phyloP scores from a whole-genome alignment of 2,329 filamentous ascomycete genomes.

The Fusarium equiseti region DNA sequence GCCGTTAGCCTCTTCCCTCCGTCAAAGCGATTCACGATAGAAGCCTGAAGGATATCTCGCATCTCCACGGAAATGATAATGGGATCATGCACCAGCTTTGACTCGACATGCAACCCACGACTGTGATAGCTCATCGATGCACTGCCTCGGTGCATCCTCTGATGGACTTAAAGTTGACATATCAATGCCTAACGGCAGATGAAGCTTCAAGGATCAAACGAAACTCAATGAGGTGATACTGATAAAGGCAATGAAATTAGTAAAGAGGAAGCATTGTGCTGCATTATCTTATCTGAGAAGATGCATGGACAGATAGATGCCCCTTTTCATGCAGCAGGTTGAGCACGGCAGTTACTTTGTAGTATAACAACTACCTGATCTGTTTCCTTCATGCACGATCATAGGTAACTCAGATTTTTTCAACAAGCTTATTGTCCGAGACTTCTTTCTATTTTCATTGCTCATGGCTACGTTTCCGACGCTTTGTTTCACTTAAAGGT shows the following conservation, averaged over 20 bases:
- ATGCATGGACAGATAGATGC: background rate
- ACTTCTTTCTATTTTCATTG: background rate
- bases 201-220: background rate
- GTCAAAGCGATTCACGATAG: background rate
- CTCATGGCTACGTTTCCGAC: background rate
- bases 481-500: background rate
- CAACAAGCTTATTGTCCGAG: background rate
- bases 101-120: background rate
- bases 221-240: background rate
- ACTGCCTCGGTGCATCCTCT: background rate
- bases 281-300: conserved; percentile 8
- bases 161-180: conserved; percentile 1
- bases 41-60: background rate
- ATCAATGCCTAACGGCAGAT: background rate
- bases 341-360: background rate
- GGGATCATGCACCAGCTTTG: background rate
- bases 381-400: background rate
- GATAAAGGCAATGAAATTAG: conserved; percentile 23
- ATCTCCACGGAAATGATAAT: conserved; percentile 1
- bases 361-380: background rate
- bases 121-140: background rate
- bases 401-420: background rate
- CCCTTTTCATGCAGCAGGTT: conserved; percentile 14
- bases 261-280: background rate
- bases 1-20: background rate